A percentile compares a stretch with the other conserved stretches of the same genome.
Evolutionary conservation across 345 rosid genomes (phyloP).

Genomic region (Pistacia integerrima): DNA sequence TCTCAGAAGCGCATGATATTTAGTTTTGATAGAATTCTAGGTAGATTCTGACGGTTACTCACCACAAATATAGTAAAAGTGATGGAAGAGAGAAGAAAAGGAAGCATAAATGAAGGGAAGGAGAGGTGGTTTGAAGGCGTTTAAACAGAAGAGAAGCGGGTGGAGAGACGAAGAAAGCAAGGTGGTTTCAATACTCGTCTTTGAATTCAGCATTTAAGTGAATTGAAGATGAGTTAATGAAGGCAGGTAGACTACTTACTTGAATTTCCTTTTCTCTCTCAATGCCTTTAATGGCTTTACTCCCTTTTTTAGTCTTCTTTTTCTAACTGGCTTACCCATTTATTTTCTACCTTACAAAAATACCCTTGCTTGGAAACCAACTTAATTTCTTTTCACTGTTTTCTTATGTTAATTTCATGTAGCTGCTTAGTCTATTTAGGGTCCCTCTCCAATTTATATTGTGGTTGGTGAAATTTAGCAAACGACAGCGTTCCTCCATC

Average conservation of each 20-base stretch:
- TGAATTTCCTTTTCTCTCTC: conserved; percentile 23
- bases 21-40: background rate
- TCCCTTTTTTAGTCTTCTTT: background rate
- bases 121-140: conserved; percentile 57
- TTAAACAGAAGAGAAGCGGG: conserved; percentile 31
- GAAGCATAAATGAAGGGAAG: conserved; percentile 43
- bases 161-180: conserved; percentile 42
- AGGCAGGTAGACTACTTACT: conserved; percentile 45
- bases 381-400: conserved; percentile 7
- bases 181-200: conserved; percentile 45
- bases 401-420: conserved; percentile 29
- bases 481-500: conserved; percentile 8
- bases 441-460: conserved; percentile 41
- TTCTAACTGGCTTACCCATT: background rate
- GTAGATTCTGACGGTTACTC: conserved; percentile 12
- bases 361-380: conserved; percentile 6
- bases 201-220: conserved; percentile 60
- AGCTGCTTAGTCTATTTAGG: conserved; percentile 38
- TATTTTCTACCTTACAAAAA: background rate
- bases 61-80: background rate
- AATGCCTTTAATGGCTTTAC: conserved; percentile 32
- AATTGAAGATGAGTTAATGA: conserved; percentile 54
- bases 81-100: background rate
- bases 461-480: conserved; percentile 41
- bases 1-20: no score